Conservation (phyloP, 1,284 basidiomycete genomes). For the Leccinum pachyderme region DNA sequence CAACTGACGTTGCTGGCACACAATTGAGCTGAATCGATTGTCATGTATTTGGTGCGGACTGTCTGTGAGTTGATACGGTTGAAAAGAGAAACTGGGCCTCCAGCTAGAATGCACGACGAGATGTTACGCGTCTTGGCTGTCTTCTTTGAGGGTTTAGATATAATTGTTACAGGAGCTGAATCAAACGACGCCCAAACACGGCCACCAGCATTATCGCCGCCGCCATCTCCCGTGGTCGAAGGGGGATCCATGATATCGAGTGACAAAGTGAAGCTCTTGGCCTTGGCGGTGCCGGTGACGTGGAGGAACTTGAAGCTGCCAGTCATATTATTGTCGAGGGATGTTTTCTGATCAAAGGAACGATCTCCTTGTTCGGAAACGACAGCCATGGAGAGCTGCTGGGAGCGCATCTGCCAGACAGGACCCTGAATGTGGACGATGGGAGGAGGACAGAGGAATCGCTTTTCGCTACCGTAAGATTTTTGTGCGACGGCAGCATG, state of each 20-base stretch:
- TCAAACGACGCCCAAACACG: constrained; percentile 89
- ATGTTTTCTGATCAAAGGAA: constrained; percentile 77
- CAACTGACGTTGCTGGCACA: constrained; percentile 85
- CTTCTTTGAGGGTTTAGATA: constrained; percentile 97
- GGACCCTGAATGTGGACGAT: constrained; percentile 86
- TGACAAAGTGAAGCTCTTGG: constrained; percentile 85
- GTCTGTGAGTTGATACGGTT: constrained; percentile 97
- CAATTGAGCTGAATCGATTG: constrained; percentile 79
- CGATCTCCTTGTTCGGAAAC: constrained; percentile 82
- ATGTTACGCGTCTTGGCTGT: constrained; percentile 94
- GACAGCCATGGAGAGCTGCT: constrained; percentile 82
- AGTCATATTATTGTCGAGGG: constrained; percentile 76
- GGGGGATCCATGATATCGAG: constrained; percentile 77
- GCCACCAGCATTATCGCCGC: constrained; percentile 53
- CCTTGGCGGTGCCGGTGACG: constrained; percentile 84
- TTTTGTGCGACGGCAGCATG: constrained; percentile 91
- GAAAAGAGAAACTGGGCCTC: constrained; percentile 91
- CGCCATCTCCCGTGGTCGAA: constrained; percentile 46
- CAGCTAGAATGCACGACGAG: constrained; percentile 85
- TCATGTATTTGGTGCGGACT: constrained; percentile 96
- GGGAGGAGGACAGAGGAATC: constrained; percentile 86
- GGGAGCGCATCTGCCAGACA: constrained; percentile 74
- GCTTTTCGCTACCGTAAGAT: constrained; percentile 89
- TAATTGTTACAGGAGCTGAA: constrained; percentile 89
- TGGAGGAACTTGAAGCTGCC: constrained; percentile 90